Base-by-base conservation (phyloP, 2,329 filamentous ascomycete species). In the Penicillium italicum region DNA sequence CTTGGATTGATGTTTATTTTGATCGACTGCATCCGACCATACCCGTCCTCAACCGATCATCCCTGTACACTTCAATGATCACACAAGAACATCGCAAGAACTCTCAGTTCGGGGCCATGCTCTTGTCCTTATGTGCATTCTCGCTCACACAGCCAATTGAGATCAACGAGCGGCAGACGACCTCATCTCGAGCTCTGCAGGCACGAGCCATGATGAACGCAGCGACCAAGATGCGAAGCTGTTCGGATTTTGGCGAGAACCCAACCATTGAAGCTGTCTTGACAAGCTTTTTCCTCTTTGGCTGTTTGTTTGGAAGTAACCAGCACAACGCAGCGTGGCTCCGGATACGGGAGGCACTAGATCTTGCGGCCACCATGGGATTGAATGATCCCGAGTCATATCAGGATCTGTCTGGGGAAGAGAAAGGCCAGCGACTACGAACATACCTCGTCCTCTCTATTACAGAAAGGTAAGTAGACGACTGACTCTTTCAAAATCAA, bases 261-360 rank as follows among this genome's bases (percentile, higher is more conserved):
- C 74, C 76, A 1, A 75, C 74, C 1, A 66, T 77, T 12, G 70
- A 72, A 45, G 71, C 74, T 0, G 70, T 77, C 20, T 83, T 85
- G 56, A 90, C 87, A 20, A 90, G 86, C 63, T 91, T 89, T 72
- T 91, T 92, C 72, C 72, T 92, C 24, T 91, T 89, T 64, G 87
- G 83, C 31, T 88, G 85, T 66, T 82, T 87, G 67, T 87, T 88
- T 65, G 85, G 83, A 18, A 79, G 89, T 47, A 88, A 90, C 59
- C 80, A 88, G 70, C 87, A 91, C 70, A 87, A 90, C 63, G 86
- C 85, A 66, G 89, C 88, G 1, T 91, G 89, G 87, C 90, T 86
- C 66, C 84, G 90, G 67, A 76, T 93, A 18, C 83, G 89, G 24
- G 89, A 93, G 72, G 88, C 88, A 7, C 56, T 73, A 6, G 75